Evolutionary conservation across 2,329 filamentous ascomycete genomes (phyloP), one percentile per base, ranked within the genome.

Genomic region (Leptographium lundbergii): DNA sequence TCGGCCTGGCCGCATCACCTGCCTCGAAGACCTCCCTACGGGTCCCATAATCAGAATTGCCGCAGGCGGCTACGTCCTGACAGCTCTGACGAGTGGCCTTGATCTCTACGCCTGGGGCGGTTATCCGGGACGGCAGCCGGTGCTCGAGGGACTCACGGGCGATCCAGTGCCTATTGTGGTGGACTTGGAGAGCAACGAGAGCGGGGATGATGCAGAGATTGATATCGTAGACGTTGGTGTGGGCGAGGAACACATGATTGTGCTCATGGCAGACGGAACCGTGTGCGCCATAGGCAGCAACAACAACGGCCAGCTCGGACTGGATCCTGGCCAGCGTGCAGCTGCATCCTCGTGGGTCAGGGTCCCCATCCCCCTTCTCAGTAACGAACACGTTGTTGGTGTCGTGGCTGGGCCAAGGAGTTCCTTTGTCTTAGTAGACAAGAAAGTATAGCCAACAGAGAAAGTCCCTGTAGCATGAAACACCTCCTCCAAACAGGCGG

Each of bases 71-170:
- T 85, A 84, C 65, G 69, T 78, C 3, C 70, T 79, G 2, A 81
- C 79, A 3, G 83, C 82, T 0, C 64, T 87, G 51, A 86, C 82
- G 0, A 70, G 74, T 13, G 80, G 78, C 2, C 73, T 77, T 36
- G 79, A 82, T 60, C 67, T 86, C 2, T 88, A 87, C 65, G 67
- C 80, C 27, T 88, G 84, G 84, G 84, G 85, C 34, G 69, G n/a
- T 22, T 70, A 71, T 54, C 68, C 70, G 24, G 71, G 69, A 7
- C 65, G 65, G 22, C 22, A 45, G 13, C 52, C 54, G 3, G 59
- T 63, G 25, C 63, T 76, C 22, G 62, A 53, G 11, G 62, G 45
- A 2, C 50, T 66, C n/a, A 36, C 48, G 2, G 63, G 62, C 22
- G 62, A 65, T 10, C 77, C 79, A 1, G 72, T 67, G 36, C 79